These are phyloP conservation scores for Triglochin maritima DNA, from an alignment of 106 monocot species.

Conservation along the genomic window DNA sequence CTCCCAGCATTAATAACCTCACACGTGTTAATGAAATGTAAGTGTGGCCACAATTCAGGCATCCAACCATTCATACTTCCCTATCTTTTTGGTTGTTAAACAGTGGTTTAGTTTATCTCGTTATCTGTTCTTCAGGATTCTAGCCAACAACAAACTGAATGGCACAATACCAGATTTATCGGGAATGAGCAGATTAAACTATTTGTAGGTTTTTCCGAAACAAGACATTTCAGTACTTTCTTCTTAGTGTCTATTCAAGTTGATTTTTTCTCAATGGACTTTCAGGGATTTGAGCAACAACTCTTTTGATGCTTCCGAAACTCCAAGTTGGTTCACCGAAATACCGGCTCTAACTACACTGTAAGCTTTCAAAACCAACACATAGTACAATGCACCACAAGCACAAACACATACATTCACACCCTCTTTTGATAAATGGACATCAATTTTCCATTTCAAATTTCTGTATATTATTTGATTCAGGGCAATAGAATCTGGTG, in stretches of 20 bases:
- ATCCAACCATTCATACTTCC: neutral
- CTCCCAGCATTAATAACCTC: conserved; percentile 17
- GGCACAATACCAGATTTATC: conserved; percentile 59
- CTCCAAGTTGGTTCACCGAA: conserved; percentile 64
- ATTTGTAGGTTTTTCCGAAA: conserved; percentile 36
- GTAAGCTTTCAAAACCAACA: conserved; percentile 25
- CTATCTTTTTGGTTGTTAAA: neutral
- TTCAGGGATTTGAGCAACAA: conserved; percentile 82
- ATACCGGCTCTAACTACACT: conserved; percentile 41
- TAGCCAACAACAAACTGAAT: conserved; percentile 58
- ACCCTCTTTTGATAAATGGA: too few species aligned
- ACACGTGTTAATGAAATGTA: conserved; percentile 15
- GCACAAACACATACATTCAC: too few species aligned
- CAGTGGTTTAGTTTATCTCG: neutral
- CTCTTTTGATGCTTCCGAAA: conserved; percentile 42
- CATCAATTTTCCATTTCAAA: too few species aligned
- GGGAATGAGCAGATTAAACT: conserved; percentile 41
- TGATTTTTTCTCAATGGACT: neutral
- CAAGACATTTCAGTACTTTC: neutral
- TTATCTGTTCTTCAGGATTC: conserved; percentile 32
- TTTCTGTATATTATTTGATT: too few species aligned
- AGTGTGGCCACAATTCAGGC: neutral
- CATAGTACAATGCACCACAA: too few species aligned
- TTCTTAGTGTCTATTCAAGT: neutral
- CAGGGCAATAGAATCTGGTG: conserved; percentile 45